These are phyloP conservation scores for Pisolithus orientalis DNA, from an alignment of 768 basidiomycete genomes.

Conservation along the genomic window DNA sequence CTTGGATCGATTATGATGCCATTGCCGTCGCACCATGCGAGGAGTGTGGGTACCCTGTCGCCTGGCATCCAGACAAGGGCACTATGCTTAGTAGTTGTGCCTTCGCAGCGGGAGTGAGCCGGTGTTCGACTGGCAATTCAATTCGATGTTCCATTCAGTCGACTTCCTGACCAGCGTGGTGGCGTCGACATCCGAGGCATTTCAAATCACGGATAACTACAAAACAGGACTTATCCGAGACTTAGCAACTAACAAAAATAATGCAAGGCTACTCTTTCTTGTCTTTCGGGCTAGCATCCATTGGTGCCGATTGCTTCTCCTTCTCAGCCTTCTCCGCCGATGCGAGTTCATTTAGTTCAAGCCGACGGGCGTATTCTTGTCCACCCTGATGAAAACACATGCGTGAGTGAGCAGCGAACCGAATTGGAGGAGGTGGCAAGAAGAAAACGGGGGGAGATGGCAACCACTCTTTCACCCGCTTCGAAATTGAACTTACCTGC, in stretches of 20 bases:
- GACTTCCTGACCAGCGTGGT: not conserved
- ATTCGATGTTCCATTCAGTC: not conserved
- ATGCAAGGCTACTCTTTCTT: conserved; percentile 21
- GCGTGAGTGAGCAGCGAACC: conserved; percentile 2
- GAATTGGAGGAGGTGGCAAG: conserved; percentile 3
- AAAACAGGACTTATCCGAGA: conserved; percentile 19
- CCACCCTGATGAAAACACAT: conserved; percentile 51
- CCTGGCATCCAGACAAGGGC: conserved; percentile 15
- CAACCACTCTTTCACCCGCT: not conserved
- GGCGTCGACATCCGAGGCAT: conserved; percentile 12
- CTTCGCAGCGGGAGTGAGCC: not conserved
- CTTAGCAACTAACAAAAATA: conserved; percentile 2
- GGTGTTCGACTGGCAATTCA: conserved; percentile 1
- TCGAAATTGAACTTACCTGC: conserved; percentile 49
- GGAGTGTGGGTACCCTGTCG: conserved; percentile 17
- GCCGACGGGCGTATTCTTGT: conserved; percentile 73
- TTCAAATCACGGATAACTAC: conserved; percentile 9
- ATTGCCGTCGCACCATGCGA: conserved; percentile 46
- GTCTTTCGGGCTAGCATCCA: conserved; percentile 19
- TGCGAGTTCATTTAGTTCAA: conserved; percentile 42
- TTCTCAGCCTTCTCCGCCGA: conserved; percentile 34
- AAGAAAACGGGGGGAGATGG: not conserved
- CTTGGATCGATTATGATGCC: conserved; percentile 41
- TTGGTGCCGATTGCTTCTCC: conserved; percentile 11
- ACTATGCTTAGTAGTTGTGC: not conserved